Percentiles rank a stretch among this genome's conserved stretches.
Conservation (phyloP, 2,329 filamentous ascomycete genomes). For the Huntiella decipiens region DNA sequence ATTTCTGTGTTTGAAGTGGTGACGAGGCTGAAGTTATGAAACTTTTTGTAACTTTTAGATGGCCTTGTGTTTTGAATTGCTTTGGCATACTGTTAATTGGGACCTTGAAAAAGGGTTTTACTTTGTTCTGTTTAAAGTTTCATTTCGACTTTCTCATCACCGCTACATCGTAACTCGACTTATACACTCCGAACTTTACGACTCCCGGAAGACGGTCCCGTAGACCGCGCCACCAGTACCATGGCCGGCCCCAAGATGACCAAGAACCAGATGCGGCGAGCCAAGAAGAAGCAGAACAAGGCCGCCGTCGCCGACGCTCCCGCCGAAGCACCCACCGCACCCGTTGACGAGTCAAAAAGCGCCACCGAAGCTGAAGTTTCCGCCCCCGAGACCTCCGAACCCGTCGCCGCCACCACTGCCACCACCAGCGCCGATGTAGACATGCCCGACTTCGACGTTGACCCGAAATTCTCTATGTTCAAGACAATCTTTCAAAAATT, state of each 20-base stretch:
- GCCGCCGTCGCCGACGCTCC: constrained; percentile 23
- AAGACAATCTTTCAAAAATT: constrained; percentile 71
- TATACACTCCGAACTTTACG: no score
- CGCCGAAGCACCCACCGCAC: neutral
- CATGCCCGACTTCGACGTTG: constrained; percentile 31
- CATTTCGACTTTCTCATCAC: no score
- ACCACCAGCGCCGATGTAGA: constrained; percentile 14
- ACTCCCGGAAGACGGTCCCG: no score
- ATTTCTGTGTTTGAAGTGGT: no score
- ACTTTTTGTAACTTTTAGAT: no score
- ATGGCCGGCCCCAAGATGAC: constrained; percentile 57
- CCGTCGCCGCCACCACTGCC: neutral
- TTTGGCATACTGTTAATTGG: no score
- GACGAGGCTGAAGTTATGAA: no score
- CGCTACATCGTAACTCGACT: no score
- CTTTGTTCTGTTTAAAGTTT: no score
- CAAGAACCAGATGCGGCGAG: constrained; percentile 85
- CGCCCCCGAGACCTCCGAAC: constrained; percentile 10
- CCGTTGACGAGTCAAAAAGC: neutral
- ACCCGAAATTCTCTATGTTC: constrained; percentile 70
- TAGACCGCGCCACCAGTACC: constrained; percentile 15
- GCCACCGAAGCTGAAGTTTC: constrained; percentile 7
- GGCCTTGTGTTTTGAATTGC: no score
- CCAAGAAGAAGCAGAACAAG: constrained; percentile 88
- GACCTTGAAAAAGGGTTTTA: no score